A percentile compares a stretch with the other conserved stretches of the same genome.
Evolutionary conservation across 805 yeast species (phyloP).

Genomic region (Ogataea nakhonphanomensis): DNA sequence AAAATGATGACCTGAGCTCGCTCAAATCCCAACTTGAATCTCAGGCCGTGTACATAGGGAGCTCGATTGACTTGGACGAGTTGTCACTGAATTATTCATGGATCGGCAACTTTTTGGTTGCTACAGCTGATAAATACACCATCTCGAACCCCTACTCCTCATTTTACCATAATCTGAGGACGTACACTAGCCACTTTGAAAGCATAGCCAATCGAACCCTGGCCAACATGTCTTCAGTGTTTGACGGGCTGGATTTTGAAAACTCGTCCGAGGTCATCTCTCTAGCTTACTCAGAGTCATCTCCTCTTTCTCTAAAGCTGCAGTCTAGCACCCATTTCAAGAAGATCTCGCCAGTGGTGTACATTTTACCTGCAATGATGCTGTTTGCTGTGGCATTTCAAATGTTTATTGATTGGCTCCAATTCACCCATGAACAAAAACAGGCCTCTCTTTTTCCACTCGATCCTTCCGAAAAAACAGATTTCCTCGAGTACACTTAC

Average conservation of each 20-base stretch:
- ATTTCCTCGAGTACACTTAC: constrained; percentile 11
- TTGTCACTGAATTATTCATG: constrained; percentile 17
- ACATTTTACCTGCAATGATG: background rate
- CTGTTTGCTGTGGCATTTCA: constrained; percentile 5
- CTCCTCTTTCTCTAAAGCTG: no score
- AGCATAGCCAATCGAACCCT: background rate
- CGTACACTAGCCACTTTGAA: background rate
- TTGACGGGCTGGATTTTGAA: no score
- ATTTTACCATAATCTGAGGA: constrained; percentile 1
- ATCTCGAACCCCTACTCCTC: constrained; percentile 4
- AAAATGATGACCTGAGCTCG: constrained; percentile 6
- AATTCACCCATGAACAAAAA: constrained; percentile 14
- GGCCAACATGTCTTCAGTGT: no score
- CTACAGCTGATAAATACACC: background rate
- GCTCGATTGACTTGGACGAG: constrained; percentile 8
- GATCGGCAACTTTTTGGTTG: constrained; percentile 11
- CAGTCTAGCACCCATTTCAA: background rate
- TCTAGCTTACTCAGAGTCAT: no score
- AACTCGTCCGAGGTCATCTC: no score
- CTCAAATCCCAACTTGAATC: constrained; percentile 10
- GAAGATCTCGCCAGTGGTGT: background rate
- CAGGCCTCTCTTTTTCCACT: constrained; percentile 6
- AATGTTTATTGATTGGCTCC: constrained; percentile 17
- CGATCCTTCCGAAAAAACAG: constrained; percentile 7
- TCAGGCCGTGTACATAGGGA: constrained; percentile 17